Evolutionary conservation across 805 yeast genomes (phyloP).

Genomic region (Candida ficus): DNA sequence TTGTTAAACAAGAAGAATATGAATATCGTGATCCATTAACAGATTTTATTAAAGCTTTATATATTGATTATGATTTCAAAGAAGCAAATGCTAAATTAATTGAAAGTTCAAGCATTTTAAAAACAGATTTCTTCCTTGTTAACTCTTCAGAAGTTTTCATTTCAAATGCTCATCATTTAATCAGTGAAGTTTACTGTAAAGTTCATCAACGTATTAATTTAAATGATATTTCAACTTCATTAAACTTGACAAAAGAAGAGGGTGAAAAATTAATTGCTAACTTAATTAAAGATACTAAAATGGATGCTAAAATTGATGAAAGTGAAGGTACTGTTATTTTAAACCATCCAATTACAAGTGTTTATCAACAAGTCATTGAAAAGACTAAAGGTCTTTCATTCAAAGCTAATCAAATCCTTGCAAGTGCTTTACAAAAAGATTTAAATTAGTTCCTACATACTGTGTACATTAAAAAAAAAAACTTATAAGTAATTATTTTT

Average conservation of each 20-base stretch:
- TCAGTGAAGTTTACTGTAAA: conserved; percentile 49
- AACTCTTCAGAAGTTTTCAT: conserved; percentile 36
- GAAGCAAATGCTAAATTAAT: conserved; percentile 43
- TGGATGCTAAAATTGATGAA: conserved; percentile 51
- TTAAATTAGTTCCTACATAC: conserved; percentile 15
- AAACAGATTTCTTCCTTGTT: conserved; percentile 53
- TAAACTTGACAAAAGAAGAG: conserved; percentile 41
- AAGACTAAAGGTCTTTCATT: conserved; percentile 61
- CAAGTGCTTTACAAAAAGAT: conserved; percentile 34
- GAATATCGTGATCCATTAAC: conserved; percentile 65
- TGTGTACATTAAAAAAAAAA: conserved; percentile 7
- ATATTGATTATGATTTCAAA: conserved; percentile 54
- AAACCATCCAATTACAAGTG: conserved; percentile 48
- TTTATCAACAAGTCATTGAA: conserved; percentile 64
- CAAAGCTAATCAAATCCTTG: conserved; percentile 52
- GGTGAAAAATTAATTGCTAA: conserved; percentile 49
- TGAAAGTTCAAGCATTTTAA: conserved; percentile 42
- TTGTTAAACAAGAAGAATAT: conserved; percentile 56
- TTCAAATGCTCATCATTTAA: conserved; percentile 43
- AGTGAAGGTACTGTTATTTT: conserved; percentile 47
- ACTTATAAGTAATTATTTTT: not conserved
- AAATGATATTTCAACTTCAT: conserved; percentile 36
- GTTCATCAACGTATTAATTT: conserved; percentile 48
- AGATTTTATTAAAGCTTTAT: conserved; percentile 47
- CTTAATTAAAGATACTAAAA: conserved; percentile 43